Evolutionary conservation across 208 protist genomes (phyloP).

Genomic region (Leishmania lainsoni): DNA sequence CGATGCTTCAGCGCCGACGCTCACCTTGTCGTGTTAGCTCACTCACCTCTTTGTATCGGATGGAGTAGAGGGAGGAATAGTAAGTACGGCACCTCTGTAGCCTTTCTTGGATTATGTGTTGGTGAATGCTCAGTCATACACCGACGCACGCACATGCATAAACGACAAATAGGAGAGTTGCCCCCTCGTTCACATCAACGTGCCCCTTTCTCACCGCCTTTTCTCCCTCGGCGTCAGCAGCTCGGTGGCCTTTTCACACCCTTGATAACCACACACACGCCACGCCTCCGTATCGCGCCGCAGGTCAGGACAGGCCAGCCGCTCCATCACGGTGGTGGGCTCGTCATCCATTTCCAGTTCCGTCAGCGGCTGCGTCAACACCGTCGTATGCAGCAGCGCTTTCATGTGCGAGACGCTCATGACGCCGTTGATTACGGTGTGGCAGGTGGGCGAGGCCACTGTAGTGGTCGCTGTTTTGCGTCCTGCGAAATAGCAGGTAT

Average conservation of each 20-base stretch:
- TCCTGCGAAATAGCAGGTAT: neutral
- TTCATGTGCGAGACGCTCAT: constrained; percentile 52
- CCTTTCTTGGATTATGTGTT: neutral
- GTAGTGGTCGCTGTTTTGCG: neutral
- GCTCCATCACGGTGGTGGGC: constrained; percentile 39
- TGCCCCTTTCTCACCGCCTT: neutral
- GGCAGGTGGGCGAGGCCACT: neutral
- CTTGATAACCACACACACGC: constrained; percentile 70
- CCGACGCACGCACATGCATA: neutral
- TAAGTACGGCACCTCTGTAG: neutral
- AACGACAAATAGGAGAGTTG: no score
- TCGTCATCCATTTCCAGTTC: constrained; percentile 67
- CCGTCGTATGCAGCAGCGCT: constrained; percentile 47
- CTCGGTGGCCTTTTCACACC: constrained; percentile 22
- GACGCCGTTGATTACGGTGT: constrained; percentile 19
- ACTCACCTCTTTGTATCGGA: no score
- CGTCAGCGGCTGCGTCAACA: constrained; percentile 46
- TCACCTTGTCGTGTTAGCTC: constrained; percentile 2
- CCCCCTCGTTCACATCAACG: neutral
- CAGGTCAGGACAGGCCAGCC: constrained; percentile 65
- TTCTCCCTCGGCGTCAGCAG: neutral
- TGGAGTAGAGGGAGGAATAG: neutral
- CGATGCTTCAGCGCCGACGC: neutral
- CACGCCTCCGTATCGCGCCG: constrained; percentile 61
- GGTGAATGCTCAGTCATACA: neutral